Base-by-base conservation (phyloP, 148 eudicot species). In the Diospyros lotus region DNA sequence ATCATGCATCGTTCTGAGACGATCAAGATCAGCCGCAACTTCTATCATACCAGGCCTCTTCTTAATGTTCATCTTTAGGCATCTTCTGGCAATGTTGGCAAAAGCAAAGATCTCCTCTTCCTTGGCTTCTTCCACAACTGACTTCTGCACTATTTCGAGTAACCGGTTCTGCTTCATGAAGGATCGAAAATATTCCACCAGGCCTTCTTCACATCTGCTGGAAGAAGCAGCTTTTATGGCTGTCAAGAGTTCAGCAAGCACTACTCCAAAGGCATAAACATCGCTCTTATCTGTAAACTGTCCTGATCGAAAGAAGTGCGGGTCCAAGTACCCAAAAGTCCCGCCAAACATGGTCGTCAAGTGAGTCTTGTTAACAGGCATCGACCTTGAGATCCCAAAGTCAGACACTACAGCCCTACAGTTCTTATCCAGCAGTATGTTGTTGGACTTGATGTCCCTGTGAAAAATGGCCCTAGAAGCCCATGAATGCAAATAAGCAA, bases 41-140 rank as follows among this genome's bases (percentile, higher is more conserved):
- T 69, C 59, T 69, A 38, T 69, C 73, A 69, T 69, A 42, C 17
- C 39, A 18, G 73, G 62, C 61, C 73, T 69, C 40, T 69, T 69
- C 12, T 39, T 69, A 2, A 9, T 48, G 4, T 69, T 69, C 73
- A 40, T 38, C 14, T 69, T 39, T 6, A 69, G 43, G 61, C 73
- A 69, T 54, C 73, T 28, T 4, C 14, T 38, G 1, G 61, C 73
- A 53, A 69, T 46, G 3, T 53, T 54, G 40, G 73, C 73, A 38
- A 69, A 41, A 39, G 2, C 10, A 11, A 53, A 42, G 14, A 69
- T 39, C 13, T 69, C 73, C 42, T 54, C 73, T 13, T 11, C 15
- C 6, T 39, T 15, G 1, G 45, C 73, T 28, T 69, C 73, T 4
- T 13, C 40, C 5, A 42, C 60, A 39, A 69, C 45, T 10, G 11